Conservation (phyloP, 2,329 filamentous ascomycete species). For the Xylariaceae sp. region DNA sequence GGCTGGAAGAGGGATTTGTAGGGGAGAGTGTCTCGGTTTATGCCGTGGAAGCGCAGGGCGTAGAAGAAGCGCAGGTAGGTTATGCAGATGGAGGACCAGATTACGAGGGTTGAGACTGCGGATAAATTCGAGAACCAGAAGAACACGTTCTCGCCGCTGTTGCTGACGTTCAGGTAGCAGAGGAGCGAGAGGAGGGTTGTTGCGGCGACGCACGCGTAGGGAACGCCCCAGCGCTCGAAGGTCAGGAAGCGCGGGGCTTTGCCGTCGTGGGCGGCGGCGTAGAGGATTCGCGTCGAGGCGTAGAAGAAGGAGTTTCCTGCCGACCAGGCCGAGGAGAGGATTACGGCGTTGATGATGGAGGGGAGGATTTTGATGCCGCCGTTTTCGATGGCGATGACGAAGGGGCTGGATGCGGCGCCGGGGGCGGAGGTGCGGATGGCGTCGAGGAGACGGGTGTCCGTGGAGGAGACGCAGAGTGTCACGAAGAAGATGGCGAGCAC, state of each 20-base stretch:
- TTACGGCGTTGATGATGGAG: conserved; percentile 62
- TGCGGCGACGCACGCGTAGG: conserved; percentile 51
- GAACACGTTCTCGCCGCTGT: conserved; percentile 41
- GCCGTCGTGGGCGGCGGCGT: conserved; percentile 45
- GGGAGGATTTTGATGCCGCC: conserved; percentile 57
- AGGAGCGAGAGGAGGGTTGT: conserved; percentile 58
- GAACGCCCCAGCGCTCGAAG: conserved; percentile 54
- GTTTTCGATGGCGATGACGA: conserved; percentile 59
- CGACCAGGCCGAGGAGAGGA: conserved; percentile 42
- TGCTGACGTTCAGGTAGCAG: conserved; percentile 57
- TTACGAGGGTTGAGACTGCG: conserved; percentile 65
- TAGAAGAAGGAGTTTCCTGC: conserved; percentile 34
- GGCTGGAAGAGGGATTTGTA: conserved; percentile 64
- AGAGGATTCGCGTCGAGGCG: conserved; percentile 31
- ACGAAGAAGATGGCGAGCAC: conserved; percentile 54
- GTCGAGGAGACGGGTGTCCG: conserved; percentile 30
- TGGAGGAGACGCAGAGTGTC: conserved; percentile 33
- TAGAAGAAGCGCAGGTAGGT: conserved; percentile 66
- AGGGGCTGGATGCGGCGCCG: conserved; percentile 44
- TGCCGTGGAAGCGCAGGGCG: conserved; percentile 58
- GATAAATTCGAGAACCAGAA: conserved; percentile 47
- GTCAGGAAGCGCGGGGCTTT: conserved; percentile 46
- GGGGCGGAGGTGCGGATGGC: conserved; percentile 27
- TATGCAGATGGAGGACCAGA: conserved; percentile 61
- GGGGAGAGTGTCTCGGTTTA: conserved; percentile 58